phyloP scores from a whole-genome alignment of 2,329 filamentous ascomycete genomes.

The Endoconidiophora polonica region DNA sequence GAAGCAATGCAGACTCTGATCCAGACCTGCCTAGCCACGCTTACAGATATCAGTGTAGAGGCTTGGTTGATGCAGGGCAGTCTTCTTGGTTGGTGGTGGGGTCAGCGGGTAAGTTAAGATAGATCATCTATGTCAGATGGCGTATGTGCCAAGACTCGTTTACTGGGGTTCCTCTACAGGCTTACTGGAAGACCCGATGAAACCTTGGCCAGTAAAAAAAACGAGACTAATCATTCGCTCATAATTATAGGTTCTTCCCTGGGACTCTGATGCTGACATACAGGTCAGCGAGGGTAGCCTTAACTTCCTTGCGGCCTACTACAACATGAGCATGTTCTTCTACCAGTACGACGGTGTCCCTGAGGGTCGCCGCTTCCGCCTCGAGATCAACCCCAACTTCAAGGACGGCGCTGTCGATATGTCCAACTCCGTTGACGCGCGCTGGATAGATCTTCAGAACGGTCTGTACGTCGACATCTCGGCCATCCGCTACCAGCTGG shows the following conservation, averaged over 20 bases:
- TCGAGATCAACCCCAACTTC: conserved; percentile 32
- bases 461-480: conserved; percentile 36
- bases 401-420: conserved; percentile 20
- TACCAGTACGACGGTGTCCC: conserved; percentile 24
- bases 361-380: conserved; percentile 27
- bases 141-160: too few relatives aligned
- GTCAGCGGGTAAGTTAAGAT: conserved; percentile 27
- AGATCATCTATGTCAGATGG: too few relatives aligned
- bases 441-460: conserved; percentile 31
- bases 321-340: conserved; percentile 41
- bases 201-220: too few relatives aligned
- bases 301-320: conserved; percentile 44
- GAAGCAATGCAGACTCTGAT: conserved; percentile 49
- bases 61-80: conserved; percentile 78
- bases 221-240: background rate
- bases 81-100: conserved; percentile 82
- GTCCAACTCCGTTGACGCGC: conserved; percentile 22
- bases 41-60: conserved; percentile 47
- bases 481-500: conserved; percentile 30
- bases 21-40: conserved; percentile 54
- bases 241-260: conserved; percentile 44
- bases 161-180: too few relatives aligned
- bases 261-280: conserved; percentile 64
- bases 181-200: too few relatives aligned
- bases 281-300: conserved; percentile 54